These are phyloP conservation scores for Kwoniella sp. DNA, from an alignment of 768 basidiomycete species.

Conservation along the genomic window DNA sequence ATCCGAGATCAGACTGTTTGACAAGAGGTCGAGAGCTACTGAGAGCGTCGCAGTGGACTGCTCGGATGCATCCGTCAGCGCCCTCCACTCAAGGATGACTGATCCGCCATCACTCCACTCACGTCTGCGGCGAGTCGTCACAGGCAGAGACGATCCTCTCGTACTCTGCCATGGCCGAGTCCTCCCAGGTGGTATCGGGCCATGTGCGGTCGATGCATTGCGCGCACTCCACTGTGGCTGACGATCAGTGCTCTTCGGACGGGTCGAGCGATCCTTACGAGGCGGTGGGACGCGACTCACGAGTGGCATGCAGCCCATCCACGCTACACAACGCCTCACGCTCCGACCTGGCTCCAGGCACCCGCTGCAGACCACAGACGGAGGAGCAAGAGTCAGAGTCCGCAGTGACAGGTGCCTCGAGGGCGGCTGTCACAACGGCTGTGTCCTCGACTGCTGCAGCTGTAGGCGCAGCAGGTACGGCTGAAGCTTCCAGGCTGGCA, in stretches of 20 bases:
- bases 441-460: background rate
- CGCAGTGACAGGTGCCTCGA: background rate
- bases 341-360: constrained; percentile 31
- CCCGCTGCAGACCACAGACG: constrained; percentile 20
- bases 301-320: constrained; percentile 28
- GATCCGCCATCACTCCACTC: too few relatives aligned
- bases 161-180: constrained; percentile 42
- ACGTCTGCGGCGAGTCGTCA: constrained; percentile 26
- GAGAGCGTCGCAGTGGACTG: too few relatives aligned
- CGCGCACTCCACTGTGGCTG: constrained; percentile 32
- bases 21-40: too few relatives aligned
- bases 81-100: too few relatives aligned
- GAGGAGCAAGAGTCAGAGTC: constrained; percentile 16
- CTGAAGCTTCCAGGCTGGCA: background rate
- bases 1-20: too few relatives aligned
- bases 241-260: background rate
- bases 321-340: constrained; percentile 33
- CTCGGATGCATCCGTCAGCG: too few relatives aligned
- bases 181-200: constrained; percentile 36
- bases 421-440: background rate
- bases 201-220: constrained; percentile 41
- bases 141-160: constrained; percentile 32
- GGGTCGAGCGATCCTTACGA: background rate
- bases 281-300: constrained; percentile 20
- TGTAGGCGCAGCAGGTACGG: background rate